Evolutionary conservation across 352 stramenopile genomes (phyloP).

Genomic region (Phytophthora kernoviae): DNA sequence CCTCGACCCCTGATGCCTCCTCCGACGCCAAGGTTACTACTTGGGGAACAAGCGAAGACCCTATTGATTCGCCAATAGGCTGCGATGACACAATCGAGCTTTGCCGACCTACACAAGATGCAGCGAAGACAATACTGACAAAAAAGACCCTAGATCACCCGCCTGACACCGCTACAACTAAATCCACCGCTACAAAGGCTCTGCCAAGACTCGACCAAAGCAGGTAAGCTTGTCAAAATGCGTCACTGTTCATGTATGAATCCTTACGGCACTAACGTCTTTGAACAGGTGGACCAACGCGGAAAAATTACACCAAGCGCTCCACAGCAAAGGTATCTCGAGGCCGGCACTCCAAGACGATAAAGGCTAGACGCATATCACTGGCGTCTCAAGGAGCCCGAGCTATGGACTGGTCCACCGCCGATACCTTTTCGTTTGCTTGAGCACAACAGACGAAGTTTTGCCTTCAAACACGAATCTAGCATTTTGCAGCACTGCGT

Average conservation of each 20-base stretch:
- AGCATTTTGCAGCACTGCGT: too few relatives aligned
- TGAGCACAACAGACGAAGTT: slow-evolving; percentile 12
- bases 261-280: slow-evolving; percentile 5
- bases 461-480: background rate
- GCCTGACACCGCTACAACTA: background rate
- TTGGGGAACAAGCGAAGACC: slow-evolving; percentile 7
- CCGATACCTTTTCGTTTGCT: slow-evolving; percentile 48
- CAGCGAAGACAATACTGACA: background rate
- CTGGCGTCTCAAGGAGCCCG: slow-evolving; percentile 21
- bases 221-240: slow-evolving; percentile 20
- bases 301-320: slow-evolving; percentile 26
- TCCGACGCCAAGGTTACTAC: background rate
- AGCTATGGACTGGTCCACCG: slow-evolving; percentile 39
- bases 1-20: background rate
- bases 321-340: slow-evolving; percentile 21
- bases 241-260: background rate
- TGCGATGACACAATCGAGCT: slow-evolving; percentile 24
- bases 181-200: slow-evolving; percentile 9
- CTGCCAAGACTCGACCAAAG: slow-evolving; percentile 3
- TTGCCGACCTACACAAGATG: background rate
- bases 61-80: slow-evolving; percentile 20
- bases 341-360: slow-evolving; percentile 18
- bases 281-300: slow-evolving; percentile 10
- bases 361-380: slow-evolving; percentile 17
- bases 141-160: slow-evolving; percentile 4